phyloP scores from a whole-genome alignment of 805 yeast species.

The Lipomyces japonicus region DNA sequence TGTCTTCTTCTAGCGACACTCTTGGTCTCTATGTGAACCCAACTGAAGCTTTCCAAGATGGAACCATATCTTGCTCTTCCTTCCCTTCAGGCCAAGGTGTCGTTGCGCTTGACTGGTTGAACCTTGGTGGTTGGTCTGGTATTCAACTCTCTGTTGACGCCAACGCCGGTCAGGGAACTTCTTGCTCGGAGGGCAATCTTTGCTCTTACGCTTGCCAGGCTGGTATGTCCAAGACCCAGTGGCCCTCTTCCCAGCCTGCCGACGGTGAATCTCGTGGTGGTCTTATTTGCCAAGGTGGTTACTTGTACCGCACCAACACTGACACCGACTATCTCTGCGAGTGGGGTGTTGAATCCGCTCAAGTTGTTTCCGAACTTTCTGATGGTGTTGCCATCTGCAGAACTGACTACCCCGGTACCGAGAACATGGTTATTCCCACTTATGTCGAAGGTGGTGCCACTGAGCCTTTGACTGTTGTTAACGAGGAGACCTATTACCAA shows the following conservation, averaged over 20 bases:
- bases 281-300: conserved; percentile 72
- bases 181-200: conserved; percentile 84
- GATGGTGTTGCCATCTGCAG: conserved; percentile 85
- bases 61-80: conserved; percentile 58
- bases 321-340: conserved; percentile 69
- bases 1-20: conserved; percentile 41
- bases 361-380: conserved; percentile 59
- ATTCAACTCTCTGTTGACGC: conserved; percentile 55
- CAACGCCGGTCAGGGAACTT: conserved; percentile 55
- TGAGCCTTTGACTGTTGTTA: conserved; percentile 72
- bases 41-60: conserved; percentile 62
- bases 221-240: conserved; percentile 98
- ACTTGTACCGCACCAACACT: conserved; percentile 75
- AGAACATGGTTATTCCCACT: conserved; percentile 96
- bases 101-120: conserved; percentile 63
- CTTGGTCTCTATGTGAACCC: conserved; percentile 57
- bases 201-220: conserved; percentile 98
- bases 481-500: conserved; percentile 68
- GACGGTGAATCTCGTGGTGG: conserved; percentile 95
- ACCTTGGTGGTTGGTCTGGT: conserved; percentile 82
- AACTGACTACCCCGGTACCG: conserved; percentile 99
- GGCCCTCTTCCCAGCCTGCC: conserved; percentile 86
- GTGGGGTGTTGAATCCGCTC: conserved; percentile 75
- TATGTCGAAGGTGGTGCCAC: conserved; percentile 63
- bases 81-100: conserved; percentile 87